Conservation (phyloP, 2,329 filamentous ascomycete genomes). For the Aspergillus clavatus region DNA sequence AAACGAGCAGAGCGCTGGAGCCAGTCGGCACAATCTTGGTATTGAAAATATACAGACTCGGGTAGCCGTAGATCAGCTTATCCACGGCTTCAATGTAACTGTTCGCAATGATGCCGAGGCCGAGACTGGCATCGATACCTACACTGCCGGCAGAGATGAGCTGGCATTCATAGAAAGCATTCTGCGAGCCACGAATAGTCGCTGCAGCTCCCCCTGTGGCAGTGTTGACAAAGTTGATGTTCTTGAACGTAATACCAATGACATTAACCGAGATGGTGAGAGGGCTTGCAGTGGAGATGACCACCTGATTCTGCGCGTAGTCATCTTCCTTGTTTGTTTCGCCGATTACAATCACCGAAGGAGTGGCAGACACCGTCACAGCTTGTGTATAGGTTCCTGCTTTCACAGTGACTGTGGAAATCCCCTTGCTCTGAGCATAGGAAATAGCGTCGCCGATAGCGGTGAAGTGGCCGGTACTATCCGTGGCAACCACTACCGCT, state of each 20-base stretch:
- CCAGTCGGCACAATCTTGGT: conserved; percentile 41
- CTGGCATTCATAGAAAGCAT: conserved; percentile 44
- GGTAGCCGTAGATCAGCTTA: conserved; percentile 41
- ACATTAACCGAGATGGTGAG: conserved; percentile 30
- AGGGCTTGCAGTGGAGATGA: conserved; percentile 25
- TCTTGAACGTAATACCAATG: conserved; percentile 33
- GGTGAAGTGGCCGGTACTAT: conserved; percentile 44
- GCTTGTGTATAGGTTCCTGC: conserved; percentile 45
- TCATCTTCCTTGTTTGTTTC: conserved; percentile 24
- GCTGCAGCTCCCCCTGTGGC: conserved; percentile 20
- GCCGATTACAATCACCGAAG: conserved; percentile 42
- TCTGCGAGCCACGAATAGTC: conserved; percentile 36
- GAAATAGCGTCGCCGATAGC: conserved; percentile 43
- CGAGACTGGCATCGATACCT: conserved; percentile 25
- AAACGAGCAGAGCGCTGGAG: conserved; percentile 34
- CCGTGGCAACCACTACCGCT: conserved; percentile 42
- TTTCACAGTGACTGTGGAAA: conserved; percentile 43
- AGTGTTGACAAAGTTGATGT: conserved; percentile 36
- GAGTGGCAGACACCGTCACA: conserved; percentile 38
- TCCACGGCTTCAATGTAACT: conserved; percentile 44
- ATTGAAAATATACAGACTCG: conserved; percentile 41
- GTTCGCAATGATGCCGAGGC: conserved; percentile 40
- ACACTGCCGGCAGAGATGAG: conserved; percentile 37
- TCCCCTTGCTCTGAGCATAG: conserved; percentile 39
- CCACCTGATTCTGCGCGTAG: conserved; percentile 38